Base-by-base conservation (phyloP, 2,329 filamentous ascomycete genomes). In the Fusarium begoniae region DNA sequence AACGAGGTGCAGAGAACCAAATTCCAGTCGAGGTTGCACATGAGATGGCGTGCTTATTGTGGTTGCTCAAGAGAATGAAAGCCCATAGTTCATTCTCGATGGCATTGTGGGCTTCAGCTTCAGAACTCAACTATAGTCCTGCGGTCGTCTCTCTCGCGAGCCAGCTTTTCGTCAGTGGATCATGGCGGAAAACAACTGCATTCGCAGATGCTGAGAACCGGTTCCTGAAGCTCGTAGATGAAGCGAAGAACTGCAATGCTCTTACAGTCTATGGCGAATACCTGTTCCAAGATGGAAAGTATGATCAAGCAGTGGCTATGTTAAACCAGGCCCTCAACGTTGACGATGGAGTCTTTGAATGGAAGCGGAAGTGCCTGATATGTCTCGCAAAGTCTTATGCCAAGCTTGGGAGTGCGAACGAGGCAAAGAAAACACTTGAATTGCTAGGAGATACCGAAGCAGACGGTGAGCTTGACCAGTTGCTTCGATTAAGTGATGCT, bases 211-310 rank as follows among this genome's bases (percentile, higher is more conserved):
- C 75, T 7, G 79, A 82, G 57, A 56, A 67, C 4, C 79, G 78
- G 22, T 83, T 83, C 72, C 76, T 72, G 69, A 56, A 77, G 32
- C 70, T 85, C 15, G 75, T 83, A 35, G 48, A 72, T 18, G 63
- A 69, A 37, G 79, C 76, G 32, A 77, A 72, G n/a, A 77, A 84
- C 43, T 75, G 81, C 8, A 76, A 84, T 50, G 83, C 82, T 38
- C 74, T 84, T 28, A 79, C 80, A 8, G 73, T 79, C 14, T 78
- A 83, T 47, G 83, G 80, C 22, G 77, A 80, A 59, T 32, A 74
- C 32, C 77, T 81, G 18, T 77, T 75, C 54, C 51, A 56, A 32
- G 68, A 75, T 44, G 77, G 75, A 11, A 77, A 73, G 40, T 78
- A 77, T 58, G 63, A 66, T 3, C 75, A 72, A 14, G 78, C 80